A percentile compares a stretch with the other conserved stretches of the same genome.
These are phyloP conservation scores for Detonula confervacea DNA, from an alignment of 352 stramenopile species.

Conservation along the genomic window DNA sequence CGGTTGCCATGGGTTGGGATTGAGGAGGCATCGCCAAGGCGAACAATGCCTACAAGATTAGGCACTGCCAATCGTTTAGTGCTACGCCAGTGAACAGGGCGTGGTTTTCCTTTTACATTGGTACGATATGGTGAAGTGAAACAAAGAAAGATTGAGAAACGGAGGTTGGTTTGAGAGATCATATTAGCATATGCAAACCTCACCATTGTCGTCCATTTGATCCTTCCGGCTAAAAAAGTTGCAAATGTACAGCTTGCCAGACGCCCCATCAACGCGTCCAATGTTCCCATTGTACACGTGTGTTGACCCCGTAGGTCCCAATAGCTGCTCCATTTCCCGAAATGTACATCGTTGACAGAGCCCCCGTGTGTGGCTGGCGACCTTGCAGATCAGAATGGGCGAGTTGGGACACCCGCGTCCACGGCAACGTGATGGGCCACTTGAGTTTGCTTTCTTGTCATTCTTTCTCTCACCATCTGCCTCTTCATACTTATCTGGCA, in stretches of 20 bases:
- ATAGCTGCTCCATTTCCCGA: constrained; percentile 73
- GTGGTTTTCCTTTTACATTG: constrained; percentile 25
- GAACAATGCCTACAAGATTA: constrained; percentile 88
- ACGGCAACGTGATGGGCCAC: constrained; percentile 63
- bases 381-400: constrained; percentile 84
- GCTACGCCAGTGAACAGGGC: constrained; percentile 86
- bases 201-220: constrained; percentile 53
- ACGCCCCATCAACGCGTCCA: constrained; percentile 65
- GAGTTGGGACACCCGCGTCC: constrained; percentile 72
- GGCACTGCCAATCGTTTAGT: constrained; percentile 86
- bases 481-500: constrained; percentile 43
- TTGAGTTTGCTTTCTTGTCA: constrained; percentile 26
- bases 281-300: constrained; percentile 88
- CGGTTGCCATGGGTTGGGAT: constrained; percentile 71
- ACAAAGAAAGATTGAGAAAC: constrained; percentile 9
- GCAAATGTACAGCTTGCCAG: constrained; percentile 83
- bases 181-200: background rate
- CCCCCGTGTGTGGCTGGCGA: constrained; percentile 76
- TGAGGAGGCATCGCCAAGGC: constrained; percentile 73
- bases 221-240: constrained; percentile 82
- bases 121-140: background rate
- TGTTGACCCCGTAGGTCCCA: constrained; percentile 83
- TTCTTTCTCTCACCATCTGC: constrained; percentile 1
- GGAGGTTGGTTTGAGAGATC: background rate
- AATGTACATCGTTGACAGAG: constrained; percentile 82